These are phyloP conservation scores for Colletotrichum lupini DNA, from an alignment of 2,329 filamentous ascomycete genomes.

Conservation along the genomic window DNA sequence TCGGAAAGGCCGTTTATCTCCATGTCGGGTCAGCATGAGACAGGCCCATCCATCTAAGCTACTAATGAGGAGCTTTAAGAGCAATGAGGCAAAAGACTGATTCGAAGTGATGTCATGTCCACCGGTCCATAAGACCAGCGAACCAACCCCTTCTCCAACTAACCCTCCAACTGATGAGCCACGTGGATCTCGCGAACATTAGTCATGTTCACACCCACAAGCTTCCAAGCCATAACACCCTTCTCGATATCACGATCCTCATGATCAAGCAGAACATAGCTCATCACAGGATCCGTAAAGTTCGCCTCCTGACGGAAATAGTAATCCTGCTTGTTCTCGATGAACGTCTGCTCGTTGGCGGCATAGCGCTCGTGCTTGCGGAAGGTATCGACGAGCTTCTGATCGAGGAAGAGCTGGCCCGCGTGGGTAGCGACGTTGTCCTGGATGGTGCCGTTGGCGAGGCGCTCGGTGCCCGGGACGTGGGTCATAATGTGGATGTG, in stretches of 20 bases:
- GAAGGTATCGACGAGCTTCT: slow-evolving; percentile 45
- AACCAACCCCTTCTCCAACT: neutral
- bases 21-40: neutral
- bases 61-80: neutral
- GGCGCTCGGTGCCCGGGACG: slow-evolving; percentile 43
- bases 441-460: slow-evolving; percentile 25
- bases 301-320: slow-evolving; percentile 60
- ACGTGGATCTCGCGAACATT: slow-evolving; percentile 12
- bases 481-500: slow-evolving; percentile 59
- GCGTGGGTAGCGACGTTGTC: slow-evolving; percentile 36
- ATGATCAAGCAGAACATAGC: slow-evolving; percentile 67
- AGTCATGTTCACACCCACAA: slow-evolving; percentile 57
- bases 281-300: slow-evolving; percentile 66
- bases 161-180: neutral
- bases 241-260: slow-evolving; percentile 48
- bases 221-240: slow-evolving; percentile 65
- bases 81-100: neutral
- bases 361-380: slow-evolving; percentile 59
- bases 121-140: too few relatives aligned
- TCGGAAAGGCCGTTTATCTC: neutral
- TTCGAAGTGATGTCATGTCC: neutral
- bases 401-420: slow-evolving; percentile 23
- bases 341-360: slow-evolving; percentile 57
- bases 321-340: slow-evolving; percentile 63
- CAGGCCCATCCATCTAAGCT: neutral